phyloP scores from a whole-genome alignment of 768 basidiomycete species.

The Kwoniella sp. region DNA sequence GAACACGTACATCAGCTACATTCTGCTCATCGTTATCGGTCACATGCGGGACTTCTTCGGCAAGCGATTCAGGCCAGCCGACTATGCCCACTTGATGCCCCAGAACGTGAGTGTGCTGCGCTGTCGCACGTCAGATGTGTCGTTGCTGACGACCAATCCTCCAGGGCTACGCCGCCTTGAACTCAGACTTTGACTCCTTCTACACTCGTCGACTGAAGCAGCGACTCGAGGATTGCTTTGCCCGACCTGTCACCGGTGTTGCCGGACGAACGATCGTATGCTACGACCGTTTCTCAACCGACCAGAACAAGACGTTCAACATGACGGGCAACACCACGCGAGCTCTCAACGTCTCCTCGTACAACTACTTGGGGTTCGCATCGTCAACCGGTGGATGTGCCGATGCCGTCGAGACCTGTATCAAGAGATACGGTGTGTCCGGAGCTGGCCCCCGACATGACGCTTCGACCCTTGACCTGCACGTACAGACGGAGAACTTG shows the following conservation, averaged over 20 bases:
- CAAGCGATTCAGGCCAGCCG: constrained; percentile 66
- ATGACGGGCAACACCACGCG: constrained; percentile 74
- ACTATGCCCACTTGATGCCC: constrained; percentile 78
- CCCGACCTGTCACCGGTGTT: constrained; percentile 86
- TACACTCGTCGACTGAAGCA: constrained; percentile 93
- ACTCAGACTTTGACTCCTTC: constrained; percentile 98
- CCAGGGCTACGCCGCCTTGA: constrained; percentile 92
- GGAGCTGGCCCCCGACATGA: constrained; percentile 73
- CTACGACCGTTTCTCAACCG: constrained; percentile 74
- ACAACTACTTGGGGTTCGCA: constrained; percentile 98
- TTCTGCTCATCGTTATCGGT: constrained; percentile 84
- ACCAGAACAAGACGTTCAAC: constrained; percentile 71
- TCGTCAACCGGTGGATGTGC: constrained; percentile 88
- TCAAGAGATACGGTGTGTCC: constrained; percentile 75
- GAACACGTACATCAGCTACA: constrained; percentile 84
- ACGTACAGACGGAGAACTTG: constrained; percentile 72
- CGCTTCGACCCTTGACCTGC: constrained; percentile 81
- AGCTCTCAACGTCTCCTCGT: constrained; percentile 92
- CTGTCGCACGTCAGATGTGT: not conserved
- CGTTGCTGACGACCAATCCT: not conserved
- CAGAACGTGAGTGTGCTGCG: constrained; percentile 60
- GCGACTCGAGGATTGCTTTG: constrained; percentile 93
- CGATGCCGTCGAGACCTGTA: constrained; percentile 80
- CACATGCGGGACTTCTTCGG: constrained; percentile 94
- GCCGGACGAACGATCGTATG: constrained; percentile 86